A percentile compares a stretch with the other conserved stretches of the same genome.
phyloP scores from a whole-genome alignment of 2,329 filamentous ascomycete species.

The Fusarium solani-melongenae region DNA sequence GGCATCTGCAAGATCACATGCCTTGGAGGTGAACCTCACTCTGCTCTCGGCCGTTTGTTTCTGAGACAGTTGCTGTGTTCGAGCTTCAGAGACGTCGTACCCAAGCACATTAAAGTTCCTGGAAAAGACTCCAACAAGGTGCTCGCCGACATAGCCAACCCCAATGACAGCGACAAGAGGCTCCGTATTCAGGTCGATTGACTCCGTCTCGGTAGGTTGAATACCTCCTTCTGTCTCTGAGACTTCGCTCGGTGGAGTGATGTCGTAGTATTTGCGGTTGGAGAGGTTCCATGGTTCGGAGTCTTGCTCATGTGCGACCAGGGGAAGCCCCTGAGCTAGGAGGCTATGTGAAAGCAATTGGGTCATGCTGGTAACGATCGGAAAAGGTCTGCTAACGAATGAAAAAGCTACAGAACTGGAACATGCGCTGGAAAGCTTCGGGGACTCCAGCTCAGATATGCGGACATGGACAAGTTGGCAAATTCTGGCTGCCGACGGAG shows the following conservation, averaged over 20 bases:
- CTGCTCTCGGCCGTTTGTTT: constrained; percentile 42
- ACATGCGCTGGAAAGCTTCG: constrained; percentile 4
- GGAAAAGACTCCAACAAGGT: constrained; percentile 59
- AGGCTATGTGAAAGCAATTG: constrained; percentile 38
- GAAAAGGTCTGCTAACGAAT: constrained; percentile 35
- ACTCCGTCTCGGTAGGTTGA: background rate
- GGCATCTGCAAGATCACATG: constrained; percentile 52
- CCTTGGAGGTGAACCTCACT: constrained; percentile 52
- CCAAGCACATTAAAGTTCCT: constrained; percentile 55
- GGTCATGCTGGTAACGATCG: constrained; percentile 43
- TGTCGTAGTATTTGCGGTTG: constrained; percentile 45
- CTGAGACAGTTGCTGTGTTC: constrained; percentile 49
- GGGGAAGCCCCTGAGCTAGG: constrained; percentile 37
- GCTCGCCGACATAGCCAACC: constrained; percentile 64
- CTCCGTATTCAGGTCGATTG: constrained; percentile 27
- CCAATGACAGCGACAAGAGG: constrained; percentile 61
- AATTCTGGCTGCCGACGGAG: constrained; percentile 12
- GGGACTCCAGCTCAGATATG: constrained; percentile 38
- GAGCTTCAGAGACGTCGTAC: constrained; percentile 59
- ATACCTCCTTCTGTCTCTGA: constrained; percentile 41
- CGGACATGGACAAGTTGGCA: constrained; percentile 12
- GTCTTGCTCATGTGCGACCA: constrained; percentile 29
- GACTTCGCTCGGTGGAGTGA: constrained; percentile 49
- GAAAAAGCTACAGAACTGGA: constrained; percentile 24
- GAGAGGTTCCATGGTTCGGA: constrained; percentile 40